Evolutionary conservation across 768 basidiomycete genomes (phyloP), one percentile per base, ranked within the genome.

Genomic region (Leccinellum rugosiceps): DNA sequence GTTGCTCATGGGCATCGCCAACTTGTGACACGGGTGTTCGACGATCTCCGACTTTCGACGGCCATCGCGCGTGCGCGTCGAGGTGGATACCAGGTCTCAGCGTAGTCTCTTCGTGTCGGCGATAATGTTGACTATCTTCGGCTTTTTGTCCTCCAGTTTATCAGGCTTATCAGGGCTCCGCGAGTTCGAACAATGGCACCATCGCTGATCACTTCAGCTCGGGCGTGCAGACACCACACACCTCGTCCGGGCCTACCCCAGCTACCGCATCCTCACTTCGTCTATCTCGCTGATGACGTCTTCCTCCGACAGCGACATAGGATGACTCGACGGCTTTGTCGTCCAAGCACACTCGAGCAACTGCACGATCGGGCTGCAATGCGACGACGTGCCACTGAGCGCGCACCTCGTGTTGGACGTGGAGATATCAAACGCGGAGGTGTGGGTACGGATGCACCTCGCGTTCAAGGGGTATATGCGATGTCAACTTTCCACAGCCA

Each of bases 401-500:
- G 63, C 71, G 0, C 30, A 47, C 14, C 73, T n/a, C n/a, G 35
- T 50, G 0, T 65, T 76, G 19, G 56, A 62, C 3, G 73, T 44
- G 23, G 48, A 21, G 10, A 75, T 77, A 14, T 72, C 76, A 3
- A 80, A 81, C 45, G 26, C 56, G 0, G 46, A 51, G 0, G 74
- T 66, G 6, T 44, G 26, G 9, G 68, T 72, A 1, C 32, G 13
- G 35, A 67, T 78, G 52, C 74, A 75, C 9, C 51, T 63, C 4
- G 66, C 75, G 14, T 81, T 67, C 52, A 77, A 81, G 52, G 80
- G 80, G 38, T 50, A 52, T 79, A 75, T 58, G 60, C 58, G 6
- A 57, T n/a, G n/a, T n/a, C n/a, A n/a, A n/a, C n/a, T n/a, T n/a
- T n/a, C n/a, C n/a, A n/a, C n/a, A n/a, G n/a, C n/a, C n/a, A n/a